These are phyloP conservation scores for Myxozyma nipponensis DNA, from an alignment of 805 yeast genomes.

Conservation along the genomic window DNA sequence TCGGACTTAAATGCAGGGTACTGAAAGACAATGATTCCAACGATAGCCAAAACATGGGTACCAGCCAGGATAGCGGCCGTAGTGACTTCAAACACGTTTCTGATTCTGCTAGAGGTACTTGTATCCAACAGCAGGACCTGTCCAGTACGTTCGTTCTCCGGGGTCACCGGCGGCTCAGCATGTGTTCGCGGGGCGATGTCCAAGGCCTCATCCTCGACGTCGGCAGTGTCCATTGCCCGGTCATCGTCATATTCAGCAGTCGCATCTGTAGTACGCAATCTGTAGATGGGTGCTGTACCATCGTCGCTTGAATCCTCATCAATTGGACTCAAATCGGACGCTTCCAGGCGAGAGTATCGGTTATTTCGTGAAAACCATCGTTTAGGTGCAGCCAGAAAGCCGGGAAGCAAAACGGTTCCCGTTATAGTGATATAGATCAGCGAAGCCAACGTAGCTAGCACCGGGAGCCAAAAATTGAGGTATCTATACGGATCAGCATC, in stretches of 20 bases:
- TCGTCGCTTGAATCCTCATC: constrained; percentile 15
- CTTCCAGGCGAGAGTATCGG: constrained; percentile 10
- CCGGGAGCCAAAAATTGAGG: constrained; percentile 33
- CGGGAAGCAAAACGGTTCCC: constrained; percentile 17
- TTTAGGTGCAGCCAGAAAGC: constrained; percentile 3
- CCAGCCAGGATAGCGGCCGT: constrained; percentile 9
- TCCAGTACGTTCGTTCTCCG: neutral
- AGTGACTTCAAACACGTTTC: constrained; percentile 13
- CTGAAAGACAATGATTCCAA: constrained; percentile 15
- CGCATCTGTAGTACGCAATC: constrained; percentile 23
- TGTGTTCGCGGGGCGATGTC: constrained; percentile 18
- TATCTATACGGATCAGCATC: constrained; percentile 13
- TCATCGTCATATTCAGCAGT: constrained; percentile 20
- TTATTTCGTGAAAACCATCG: constrained; percentile 6
- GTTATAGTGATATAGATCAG: constrained; percentile 22
- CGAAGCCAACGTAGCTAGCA: constrained; percentile 29
- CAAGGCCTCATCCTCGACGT: constrained; percentile 16
- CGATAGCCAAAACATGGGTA: constrained; percentile 10
- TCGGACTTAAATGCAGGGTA: constrained; percentile 10
- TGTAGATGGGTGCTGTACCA: constrained; percentile 13
- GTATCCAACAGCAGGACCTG: constrained; percentile 9
- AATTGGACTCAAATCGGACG: constrained; percentile 4
- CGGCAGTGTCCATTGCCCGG: neutral
- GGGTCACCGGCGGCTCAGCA: neutral
- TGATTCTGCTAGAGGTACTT: constrained; percentile 10